Percentiles rank a stretch among this genome's conserved stretches.
Conservation (phyloP, 2,329 filamentous ascomycete species). For the Xenosphaeropsis pyriputrescens region DNA sequence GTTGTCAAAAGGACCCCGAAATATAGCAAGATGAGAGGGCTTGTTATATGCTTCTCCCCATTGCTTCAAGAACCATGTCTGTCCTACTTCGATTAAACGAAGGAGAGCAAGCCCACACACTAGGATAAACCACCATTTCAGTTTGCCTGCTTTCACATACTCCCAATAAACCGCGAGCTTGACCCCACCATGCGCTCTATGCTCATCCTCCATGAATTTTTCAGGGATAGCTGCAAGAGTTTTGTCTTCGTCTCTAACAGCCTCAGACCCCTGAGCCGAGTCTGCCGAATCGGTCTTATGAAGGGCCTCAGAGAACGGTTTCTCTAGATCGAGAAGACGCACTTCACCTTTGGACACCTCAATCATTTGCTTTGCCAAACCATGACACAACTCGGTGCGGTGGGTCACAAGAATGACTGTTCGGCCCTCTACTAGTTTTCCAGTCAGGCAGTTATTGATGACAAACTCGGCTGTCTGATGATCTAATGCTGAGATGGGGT, state of each 20-base stretch:
- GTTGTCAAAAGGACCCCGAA: conserved; percentile 23
- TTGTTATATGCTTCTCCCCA: conserved; percentile 67
- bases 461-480: conserved; percentile 24
- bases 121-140: conserved; percentile 57
- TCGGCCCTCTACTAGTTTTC: conserved; percentile 35
- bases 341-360: conserved; percentile 48
- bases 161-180: conserved; percentile 66
- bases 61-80: conserved; percentile 71
- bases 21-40: conserved; percentile 10
- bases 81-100: conserved; percentile 47
- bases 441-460: conserved; percentile 48
- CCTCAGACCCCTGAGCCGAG: background rate
- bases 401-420: conserved; percentile 50
- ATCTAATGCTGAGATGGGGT: conserved; percentile 20
- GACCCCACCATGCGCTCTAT: conserved; percentile 60
- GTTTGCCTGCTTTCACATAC: conserved; percentile 68
- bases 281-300: no score
- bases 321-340: conserved; percentile 10
- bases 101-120: conserved; percentile 47
- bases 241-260: conserved; percentile 17
- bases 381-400: conserved; percentile 54
- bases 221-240: conserved; percentile 36
- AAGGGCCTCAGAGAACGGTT: conserved; percentile 10
- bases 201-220: conserved; percentile 70
- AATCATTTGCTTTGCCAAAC: conserved; percentile 60